A percentile compares a stretch with the other conserved stretches of the same genome.
These are phyloP conservation scores for Sporothrix mexicana DNA, from an alignment of 2,329 filamentous ascomycete genomes.

Conservation along the genomic window DNA sequence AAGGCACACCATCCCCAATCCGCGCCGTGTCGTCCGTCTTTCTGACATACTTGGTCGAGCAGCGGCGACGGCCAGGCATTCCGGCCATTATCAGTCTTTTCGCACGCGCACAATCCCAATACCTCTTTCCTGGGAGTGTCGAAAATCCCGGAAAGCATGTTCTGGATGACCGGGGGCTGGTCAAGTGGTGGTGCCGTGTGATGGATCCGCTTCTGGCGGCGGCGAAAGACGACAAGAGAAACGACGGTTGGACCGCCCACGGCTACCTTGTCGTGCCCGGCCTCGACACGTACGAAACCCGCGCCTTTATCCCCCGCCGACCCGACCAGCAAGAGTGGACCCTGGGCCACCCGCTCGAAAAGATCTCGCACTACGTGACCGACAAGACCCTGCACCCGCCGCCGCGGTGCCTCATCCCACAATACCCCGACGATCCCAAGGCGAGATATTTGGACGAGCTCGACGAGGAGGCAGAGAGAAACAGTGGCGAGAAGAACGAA, in stretches of 20 bases:
- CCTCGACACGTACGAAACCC: constrained; percentile 78
- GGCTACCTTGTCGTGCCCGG: constrained; percentile 89
- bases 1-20: constrained; percentile 72
- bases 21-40: constrained; percentile 77
- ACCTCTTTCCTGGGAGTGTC: constrained; percentile 90
- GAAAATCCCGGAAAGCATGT: constrained; percentile 88
- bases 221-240: constrained; percentile 41
- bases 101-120: constrained; percentile 88
- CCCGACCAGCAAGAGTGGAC: constrained; percentile 60
- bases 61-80: constrained; percentile 66
- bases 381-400: constrained; percentile 60
- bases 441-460: constrained; percentile 86
- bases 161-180: constrained; percentile 83
- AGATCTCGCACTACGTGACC: constrained; percentile 66
- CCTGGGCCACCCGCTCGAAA: constrained; percentile 72
- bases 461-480: constrained; percentile 76
- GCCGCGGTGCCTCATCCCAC: constrained; percentile 82
- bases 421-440: constrained; percentile 95
- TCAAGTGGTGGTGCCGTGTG: constrained; percentile 95
- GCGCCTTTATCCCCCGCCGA: constrained; percentile 73
- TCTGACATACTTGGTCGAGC: constrained; percentile 73
- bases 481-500: constrained; percentile 44
- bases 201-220: constrained; percentile 73
- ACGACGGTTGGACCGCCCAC: not conserved
- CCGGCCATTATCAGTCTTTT: constrained; percentile 86